These are phyloP conservation scores for Chaetomium fimeti DNA, from an alignment of 495 filamentous ascomycete species.

Conservation along the genomic window DNA sequence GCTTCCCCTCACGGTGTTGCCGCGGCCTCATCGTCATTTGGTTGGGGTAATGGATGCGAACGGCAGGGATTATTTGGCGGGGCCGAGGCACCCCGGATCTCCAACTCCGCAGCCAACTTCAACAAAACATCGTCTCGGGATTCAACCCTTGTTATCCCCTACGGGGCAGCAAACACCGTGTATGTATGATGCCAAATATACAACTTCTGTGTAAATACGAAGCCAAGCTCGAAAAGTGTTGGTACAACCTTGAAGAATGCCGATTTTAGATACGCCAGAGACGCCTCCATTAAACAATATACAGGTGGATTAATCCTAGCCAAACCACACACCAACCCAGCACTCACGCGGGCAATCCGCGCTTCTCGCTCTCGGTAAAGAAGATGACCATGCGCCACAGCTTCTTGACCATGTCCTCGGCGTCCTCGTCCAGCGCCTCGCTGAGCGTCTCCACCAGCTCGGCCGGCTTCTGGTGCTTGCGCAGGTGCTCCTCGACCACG, in stretches of 20 bases:
- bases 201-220: too few relatives aligned
- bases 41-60: conserved; percentile 15
- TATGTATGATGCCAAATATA: too few relatives aligned
- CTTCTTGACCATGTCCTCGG: conserved; percentile 90
- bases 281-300: conserved; percentile 1
- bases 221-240: too few relatives aligned
- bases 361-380: conserved; percentile 93
- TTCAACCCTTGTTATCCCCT: background rate
- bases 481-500: conserved; percentile 83
- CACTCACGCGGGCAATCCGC: conserved; percentile 68
- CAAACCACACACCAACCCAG: background rate
- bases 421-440: conserved; percentile 92
- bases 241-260: background rate
- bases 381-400: conserved; percentile 98
- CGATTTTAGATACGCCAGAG: background rate
- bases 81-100: conserved; percentile 23
- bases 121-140: background rate
- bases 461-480: conserved; percentile 70
- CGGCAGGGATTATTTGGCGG: conserved; percentile 3
- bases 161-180: too few relatives aligned
- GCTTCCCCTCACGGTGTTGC: background rate
- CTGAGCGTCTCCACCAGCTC: conserved; percentile 81
- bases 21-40: conserved; percentile 9
- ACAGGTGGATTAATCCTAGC: conserved; percentile 1
- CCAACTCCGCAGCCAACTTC: conserved; percentile 14